These are phyloP conservation scores for Vitis cinerea DNA, from an alignment of 164 flowering plant species.

Conservation along the genomic window DNA sequence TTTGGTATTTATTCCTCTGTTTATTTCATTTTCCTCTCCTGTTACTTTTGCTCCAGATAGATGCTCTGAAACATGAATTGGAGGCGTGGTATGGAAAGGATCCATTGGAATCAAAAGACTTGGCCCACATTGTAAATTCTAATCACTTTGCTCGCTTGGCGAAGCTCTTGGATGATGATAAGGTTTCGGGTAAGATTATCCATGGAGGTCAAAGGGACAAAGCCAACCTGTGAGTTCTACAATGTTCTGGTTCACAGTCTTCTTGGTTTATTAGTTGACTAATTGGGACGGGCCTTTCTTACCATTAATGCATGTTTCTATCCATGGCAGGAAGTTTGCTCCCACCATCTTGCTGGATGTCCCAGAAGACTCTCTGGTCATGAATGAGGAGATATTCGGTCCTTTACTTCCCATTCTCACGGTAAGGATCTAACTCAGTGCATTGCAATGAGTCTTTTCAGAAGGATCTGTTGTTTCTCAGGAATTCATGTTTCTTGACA, in stretches of 20 bases:
- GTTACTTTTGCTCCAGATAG: constrained; percentile 41
- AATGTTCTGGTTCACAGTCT: background rate
- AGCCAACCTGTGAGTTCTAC: constrained; percentile 51
- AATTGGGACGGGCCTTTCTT: background rate
- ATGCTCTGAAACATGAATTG: constrained; percentile 50
- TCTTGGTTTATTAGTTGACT: background rate
- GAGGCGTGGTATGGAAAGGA: constrained; percentile 72
- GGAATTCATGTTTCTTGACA: background rate
- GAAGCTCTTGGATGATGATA: constrained; percentile 72
- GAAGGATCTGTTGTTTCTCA: background rate
- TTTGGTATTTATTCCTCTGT: background rate
- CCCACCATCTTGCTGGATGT: constrained; percentile 87
- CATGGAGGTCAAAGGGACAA: constrained; percentile 76
- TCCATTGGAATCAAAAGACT: constrained; percentile 67
- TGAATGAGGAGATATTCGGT: constrained; percentile 95
- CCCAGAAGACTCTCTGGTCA: constrained; percentile 77
- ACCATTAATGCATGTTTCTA: background rate
- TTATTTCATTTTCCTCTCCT: constrained; percentile 2
- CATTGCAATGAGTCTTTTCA: background rate
- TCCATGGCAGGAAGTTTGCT: constrained; percentile 61
- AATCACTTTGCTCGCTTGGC: constrained; percentile 69
- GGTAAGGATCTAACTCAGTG: constrained; percentile 34
- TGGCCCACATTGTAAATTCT: constrained; percentile 75
- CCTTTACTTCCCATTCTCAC: constrained; percentile 87
- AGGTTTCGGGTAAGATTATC: constrained; percentile 69